Evolutionary conservation across 257 asterid species (phyloP), one percentile per base, ranked within the genome.

Genomic region (Lycium ferocissimum): DNA sequence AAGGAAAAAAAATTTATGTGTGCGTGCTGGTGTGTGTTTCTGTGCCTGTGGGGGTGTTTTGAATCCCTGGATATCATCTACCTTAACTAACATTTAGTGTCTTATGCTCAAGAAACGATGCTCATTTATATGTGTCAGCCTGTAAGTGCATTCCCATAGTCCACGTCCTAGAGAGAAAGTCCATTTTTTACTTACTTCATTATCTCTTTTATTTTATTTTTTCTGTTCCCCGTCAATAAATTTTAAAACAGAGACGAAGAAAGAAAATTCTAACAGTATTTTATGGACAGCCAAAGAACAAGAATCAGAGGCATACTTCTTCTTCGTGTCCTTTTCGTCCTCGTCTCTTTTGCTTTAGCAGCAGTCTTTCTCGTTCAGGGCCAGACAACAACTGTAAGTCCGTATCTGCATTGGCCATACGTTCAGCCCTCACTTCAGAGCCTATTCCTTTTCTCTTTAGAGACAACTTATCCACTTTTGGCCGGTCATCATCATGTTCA

Each of bases 241-340:
- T 51, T 76, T 22, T 22, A 22, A 14, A 76, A 51, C 63, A 22
- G 20, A 76, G 43, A 51, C 63, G 22, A 78, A 45, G 17, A 78
- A 53, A 10, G 49, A 54, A 70, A 83, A 47, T 38, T 26, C 47
- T 61, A 83, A 11, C 38, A 69, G 58, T 75, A 81, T 6, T 47
- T 45, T 70, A 70, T 80, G 12, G 22, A 47, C 37, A 43, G 45
- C 54, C 63, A 84, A 54, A 78, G 83, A 63, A 79, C 51, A 69
- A 72, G 38, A 45, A 13, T 58, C 17, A 47, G 59, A 66, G 79
- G 86, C 92, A 83, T 89, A 93, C 99, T 65, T 95, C 98, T 40
- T 97, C 98, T 89, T 97, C 99, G 13, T 92, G 98, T 72, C 99
- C 98, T 84, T 91, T 96, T 71, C 94, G 97, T 87, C 98, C 92